phyloP scores from a whole-genome alignment of 768 basidiomycete species.

The Leucocoprinus leucothites region DNA sequence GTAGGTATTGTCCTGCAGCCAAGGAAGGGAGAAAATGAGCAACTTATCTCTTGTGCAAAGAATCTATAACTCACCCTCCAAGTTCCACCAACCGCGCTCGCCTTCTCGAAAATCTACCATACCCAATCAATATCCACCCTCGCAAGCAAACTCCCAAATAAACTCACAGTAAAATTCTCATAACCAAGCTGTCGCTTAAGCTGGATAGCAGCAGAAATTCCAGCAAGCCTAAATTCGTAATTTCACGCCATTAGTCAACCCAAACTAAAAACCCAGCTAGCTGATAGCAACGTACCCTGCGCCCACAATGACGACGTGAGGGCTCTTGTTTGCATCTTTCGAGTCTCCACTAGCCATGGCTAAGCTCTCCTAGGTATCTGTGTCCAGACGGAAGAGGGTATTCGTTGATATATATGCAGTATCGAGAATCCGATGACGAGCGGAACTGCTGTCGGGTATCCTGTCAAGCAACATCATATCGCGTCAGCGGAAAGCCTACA shows the following conservation, averaged over 20 bases:
- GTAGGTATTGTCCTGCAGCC: constrained; percentile 49
- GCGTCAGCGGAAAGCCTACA: too few species aligned
- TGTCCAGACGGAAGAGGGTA: not conserved
- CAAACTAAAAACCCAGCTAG: not conserved
- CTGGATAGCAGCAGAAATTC: constrained; percentile 46
- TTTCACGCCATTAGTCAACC: not conserved
- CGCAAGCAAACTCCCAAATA: not conserved
- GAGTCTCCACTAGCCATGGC: constrained; percentile 16
- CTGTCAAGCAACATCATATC: too few species aligned
- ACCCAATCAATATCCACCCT: not conserved
- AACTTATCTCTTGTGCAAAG: not conserved
- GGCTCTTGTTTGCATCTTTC: constrained; percentile 21
- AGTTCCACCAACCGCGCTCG: constrained; percentile 46
- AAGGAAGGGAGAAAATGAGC: not conserved
- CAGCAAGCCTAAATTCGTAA: constrained; percentile 35
- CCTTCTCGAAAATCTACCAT: constrained; percentile 49
- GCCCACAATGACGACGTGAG: constrained; percentile 45
- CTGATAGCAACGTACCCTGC: constrained; percentile 38
- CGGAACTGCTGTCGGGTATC: too few species aligned
- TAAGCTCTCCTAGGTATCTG: not conserved
- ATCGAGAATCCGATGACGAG: too few species aligned
- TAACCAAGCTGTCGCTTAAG: constrained; percentile 41
- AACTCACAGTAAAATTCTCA: constrained; percentile 45
- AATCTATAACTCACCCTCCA: constrained; percentile 43
- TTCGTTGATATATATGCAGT: too few species aligned